Conservation (phyloP, 2,329 filamentous ascomycete species). For the Verticillium klebahnii region DNA sequence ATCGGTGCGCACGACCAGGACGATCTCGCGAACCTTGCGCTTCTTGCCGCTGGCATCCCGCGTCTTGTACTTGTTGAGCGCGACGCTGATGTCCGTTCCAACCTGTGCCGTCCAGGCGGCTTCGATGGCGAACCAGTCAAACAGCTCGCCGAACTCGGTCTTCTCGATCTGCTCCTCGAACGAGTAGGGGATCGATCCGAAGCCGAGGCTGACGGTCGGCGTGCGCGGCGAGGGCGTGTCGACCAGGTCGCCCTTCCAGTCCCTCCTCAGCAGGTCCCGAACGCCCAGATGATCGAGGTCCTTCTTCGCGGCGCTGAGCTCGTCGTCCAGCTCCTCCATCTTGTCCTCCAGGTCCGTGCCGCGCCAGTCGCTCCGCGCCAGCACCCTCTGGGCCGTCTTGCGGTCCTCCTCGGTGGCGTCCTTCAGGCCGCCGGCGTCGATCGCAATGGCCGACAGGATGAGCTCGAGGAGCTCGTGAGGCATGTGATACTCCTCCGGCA, state of each 20-base stretch:
- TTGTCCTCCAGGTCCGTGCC: slow-evolving; percentile 29
- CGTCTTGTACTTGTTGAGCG: slow-evolving; percentile 40
- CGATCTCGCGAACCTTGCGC: slow-evolving; percentile 40
- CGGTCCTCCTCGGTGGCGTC: slow-evolving; percentile 32
- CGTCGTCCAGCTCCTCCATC: slow-evolving; percentile 34
- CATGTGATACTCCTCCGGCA: slow-evolving; percentile 40
- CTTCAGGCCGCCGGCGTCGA: slow-evolving; percentile 36
- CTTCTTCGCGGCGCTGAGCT: slow-evolving; percentile 35
- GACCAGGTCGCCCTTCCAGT: slow-evolving; percentile 43
- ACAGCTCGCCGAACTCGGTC: slow-evolving; percentile 40
- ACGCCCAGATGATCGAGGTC: slow-evolving; percentile 33
- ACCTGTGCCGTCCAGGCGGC: slow-evolving; percentile 41
- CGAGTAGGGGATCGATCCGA: slow-evolving; percentile 39
- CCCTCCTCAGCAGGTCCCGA: slow-evolving; percentile 37
- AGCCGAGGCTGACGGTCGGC: slow-evolving; percentile 39
- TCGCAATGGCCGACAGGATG: slow-evolving; percentile 39
- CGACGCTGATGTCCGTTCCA: slow-evolving; percentile 37
- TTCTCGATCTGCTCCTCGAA: slow-evolving; percentile 39
- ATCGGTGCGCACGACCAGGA: slow-evolving; percentile 37
- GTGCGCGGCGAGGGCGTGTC: slow-evolving; percentile 40
- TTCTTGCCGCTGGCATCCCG: slow-evolving; percentile 30
- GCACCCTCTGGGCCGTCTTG: slow-evolving; percentile 29
- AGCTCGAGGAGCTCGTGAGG: slow-evolving; percentile 43
- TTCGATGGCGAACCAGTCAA: slow-evolving; percentile 43
- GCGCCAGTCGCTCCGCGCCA: slow-evolving; percentile 36